Conservation (phyloP, 192 early-diverging fungal genomes). For the Chytriomyces sp. region DNA sequence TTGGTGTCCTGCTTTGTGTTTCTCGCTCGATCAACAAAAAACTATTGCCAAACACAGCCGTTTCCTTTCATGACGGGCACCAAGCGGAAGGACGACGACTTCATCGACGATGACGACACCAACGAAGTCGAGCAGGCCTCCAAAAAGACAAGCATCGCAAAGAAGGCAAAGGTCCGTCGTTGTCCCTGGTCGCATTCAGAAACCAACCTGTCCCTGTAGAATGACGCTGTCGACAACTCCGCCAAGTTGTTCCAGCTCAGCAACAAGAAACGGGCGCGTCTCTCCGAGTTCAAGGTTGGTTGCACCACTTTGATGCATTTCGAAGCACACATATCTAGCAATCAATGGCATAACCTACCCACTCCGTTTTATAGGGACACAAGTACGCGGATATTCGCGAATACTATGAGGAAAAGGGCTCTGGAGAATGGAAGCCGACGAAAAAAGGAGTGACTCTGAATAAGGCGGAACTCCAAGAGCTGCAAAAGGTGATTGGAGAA, state of each 20-base stretch:
- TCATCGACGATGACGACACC: conserved; percentile 8
- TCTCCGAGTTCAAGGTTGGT: conserved; percentile 3
- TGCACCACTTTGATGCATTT: no score
- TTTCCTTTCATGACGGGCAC: no score
- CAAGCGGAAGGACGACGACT: conserved; percentile 22
- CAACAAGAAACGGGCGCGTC: background rate
- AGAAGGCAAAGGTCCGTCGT: background rate
- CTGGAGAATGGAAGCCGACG: conserved; percentile 14
- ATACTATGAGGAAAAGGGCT: conserved; percentile 16
- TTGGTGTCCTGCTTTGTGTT: no score
- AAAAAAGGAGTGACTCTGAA: conserved; percentile 19
- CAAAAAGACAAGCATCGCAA: background rate
- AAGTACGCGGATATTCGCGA: conserved; percentile 11
- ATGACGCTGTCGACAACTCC: background rate
- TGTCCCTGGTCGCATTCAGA: background rate
- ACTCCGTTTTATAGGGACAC: no score
- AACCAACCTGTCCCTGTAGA: background rate
- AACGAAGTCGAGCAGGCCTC: background rate
- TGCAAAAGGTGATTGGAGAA: background rate
- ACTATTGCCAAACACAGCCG: no score
- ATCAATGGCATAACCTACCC: no score
- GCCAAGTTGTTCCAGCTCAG: background rate
- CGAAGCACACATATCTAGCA: no score
- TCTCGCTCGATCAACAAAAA: no score
- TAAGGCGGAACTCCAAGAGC: conserved; percentile 1